These are phyloP conservation scores for Parascedosporium putredinis DNA, from an alignment of 2,329 filamentous ascomycete species.

Conservation along the genomic window DNA sequence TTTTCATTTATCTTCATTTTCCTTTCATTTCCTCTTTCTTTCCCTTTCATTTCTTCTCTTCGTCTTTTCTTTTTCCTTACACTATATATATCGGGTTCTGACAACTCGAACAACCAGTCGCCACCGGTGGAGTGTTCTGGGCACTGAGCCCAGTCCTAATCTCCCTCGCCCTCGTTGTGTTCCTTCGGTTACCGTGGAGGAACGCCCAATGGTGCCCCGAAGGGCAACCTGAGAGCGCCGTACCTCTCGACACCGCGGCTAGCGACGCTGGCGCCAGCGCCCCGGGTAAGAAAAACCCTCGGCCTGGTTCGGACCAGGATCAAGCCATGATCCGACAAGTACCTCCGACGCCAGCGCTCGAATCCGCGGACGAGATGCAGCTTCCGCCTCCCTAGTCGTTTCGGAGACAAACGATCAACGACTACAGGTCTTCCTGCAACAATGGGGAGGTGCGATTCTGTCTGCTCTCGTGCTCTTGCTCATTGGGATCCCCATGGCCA, in stretches of 20 bases:
- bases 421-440: too few relatives aligned
- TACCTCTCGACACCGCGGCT: not conserved
- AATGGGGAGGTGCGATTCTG: not conserved
- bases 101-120: not conserved
- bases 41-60: not conserved
- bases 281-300: not conserved
- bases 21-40: not conserved
- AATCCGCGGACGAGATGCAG: not conserved
- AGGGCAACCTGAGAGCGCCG: not conserved
- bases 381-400: not conserved
- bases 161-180: not conserved
- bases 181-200: not conserved
- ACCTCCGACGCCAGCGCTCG: too few relatives aligned
- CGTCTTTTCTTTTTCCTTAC: not conserved
- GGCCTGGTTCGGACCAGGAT: not conserved
- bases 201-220: not conserved
- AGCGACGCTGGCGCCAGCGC: too few relatives aligned
- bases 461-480: slow-evolving; percentile 18
- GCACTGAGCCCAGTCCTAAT: not conserved
- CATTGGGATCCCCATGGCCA: slow-evolving; percentile 31
- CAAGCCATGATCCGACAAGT: too few relatives aligned
- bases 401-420: too few relatives aligned
- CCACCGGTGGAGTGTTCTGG: not conserved
- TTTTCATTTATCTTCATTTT: not conserved
- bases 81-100: not conserved